These are phyloP conservation scores for Cutaneotrichosporon sp. DNA, from an alignment of 1,284 basidiomycete genomes.

Conservation along the genomic window DNA sequence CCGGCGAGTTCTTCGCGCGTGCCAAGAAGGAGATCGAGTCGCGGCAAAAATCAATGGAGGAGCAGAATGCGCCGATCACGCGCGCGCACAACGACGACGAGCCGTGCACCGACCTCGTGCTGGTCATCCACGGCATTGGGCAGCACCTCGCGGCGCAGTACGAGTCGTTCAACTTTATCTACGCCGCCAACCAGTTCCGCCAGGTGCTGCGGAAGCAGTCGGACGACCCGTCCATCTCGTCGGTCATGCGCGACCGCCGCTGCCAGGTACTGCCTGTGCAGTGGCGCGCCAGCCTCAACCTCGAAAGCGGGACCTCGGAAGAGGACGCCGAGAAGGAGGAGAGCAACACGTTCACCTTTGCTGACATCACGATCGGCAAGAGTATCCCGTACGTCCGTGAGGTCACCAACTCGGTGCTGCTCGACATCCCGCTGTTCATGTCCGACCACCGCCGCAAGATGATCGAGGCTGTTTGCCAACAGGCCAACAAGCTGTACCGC, in stretches of 20 bases:
- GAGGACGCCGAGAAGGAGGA: conserved; percentile 55
- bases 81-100: conserved; percentile 46
- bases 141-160: conserved; percentile 56
- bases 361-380: conserved; percentile 58
- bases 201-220: conserved; percentile 55
- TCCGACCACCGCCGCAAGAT: conserved; percentile 58
- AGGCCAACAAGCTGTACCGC: conserved; percentile 57
- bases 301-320: conserved; percentile 54
- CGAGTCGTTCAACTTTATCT: conserved; percentile 59
- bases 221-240: conserved; percentile 53
- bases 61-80: conserved; percentile 48
- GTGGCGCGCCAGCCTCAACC: conserved; percentile 59
- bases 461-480: conserved; percentile 57
- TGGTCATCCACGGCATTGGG: conserved; percentile 59
- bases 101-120: conserved; percentile 56
- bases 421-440: conserved; percentile 58
- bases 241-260: conserved; percentile 56
- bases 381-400: conserved; percentile 58
- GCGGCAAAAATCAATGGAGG: conserved; percentile 36
- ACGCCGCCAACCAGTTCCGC: conserved; percentile 57
- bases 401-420: conserved; percentile 56
- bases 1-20: conserved; percentile 4
- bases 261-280: conserved; percentile 59
- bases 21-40: conserved; percentile 19
- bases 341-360: conserved; percentile 57